Conservation (phyloP, 139 green algal genomes). For the Chlorella sp. region DNA sequence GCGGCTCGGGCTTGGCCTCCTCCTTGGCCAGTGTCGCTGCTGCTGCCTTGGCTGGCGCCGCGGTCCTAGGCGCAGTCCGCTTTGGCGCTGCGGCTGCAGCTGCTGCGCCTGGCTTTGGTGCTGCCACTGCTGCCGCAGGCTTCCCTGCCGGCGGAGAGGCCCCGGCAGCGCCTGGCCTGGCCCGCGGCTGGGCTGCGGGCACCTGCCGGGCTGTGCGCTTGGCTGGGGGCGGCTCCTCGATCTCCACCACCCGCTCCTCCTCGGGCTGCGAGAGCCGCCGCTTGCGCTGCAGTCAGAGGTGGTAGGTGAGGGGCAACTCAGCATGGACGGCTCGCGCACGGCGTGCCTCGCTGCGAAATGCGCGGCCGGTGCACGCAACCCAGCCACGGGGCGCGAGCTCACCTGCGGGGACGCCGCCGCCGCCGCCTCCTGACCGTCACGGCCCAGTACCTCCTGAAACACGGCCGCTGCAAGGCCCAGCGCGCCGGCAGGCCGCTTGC, state of each 20-base stretch:
- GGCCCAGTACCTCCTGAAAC: constrained; percentile 10
- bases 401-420: too few species aligned
- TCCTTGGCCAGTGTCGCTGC: background rate
- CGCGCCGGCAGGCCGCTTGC: background rate
- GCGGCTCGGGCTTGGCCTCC: constrained; percentile 1
- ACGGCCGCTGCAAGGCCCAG: background rate
- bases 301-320: too few species aligned
- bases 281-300: too few species aligned
- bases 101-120: too few species aligned
- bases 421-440: background rate
- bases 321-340: background rate
- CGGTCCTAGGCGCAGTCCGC: background rate
- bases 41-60: background rate
- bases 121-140: background rate
- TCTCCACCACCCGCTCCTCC: too few species aligned
- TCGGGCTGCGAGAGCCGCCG: too few species aligned
- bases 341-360: background rate
- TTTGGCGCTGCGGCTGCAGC: too few species aligned
- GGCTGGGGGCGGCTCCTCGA: background rate
- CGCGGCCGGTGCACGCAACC: background rate
- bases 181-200: too few species aligned
- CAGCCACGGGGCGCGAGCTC: too few species aligned
- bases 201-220: too few species aligned
- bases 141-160: too few species aligned
- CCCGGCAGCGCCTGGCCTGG: too few species aligned